Evolutionary conservation across 1,139 yeast species (phyloP), one percentile per base, ranked within the genome.

Genomic region (Nakaseomyces nivariensis): DNA sequence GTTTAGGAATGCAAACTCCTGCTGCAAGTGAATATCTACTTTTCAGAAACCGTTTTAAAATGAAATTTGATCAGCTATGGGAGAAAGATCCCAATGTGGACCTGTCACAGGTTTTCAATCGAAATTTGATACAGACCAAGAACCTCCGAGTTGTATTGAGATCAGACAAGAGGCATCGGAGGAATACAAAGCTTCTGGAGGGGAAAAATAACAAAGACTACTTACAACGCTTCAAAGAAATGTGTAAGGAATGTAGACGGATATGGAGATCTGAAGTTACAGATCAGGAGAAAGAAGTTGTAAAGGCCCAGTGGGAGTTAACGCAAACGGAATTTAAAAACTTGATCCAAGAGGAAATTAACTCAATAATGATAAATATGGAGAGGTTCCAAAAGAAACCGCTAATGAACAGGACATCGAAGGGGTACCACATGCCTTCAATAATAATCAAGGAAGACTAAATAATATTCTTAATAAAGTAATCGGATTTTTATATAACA

Each of bases 211-310:
- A 38, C 17, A 29, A 11, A 8, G 29, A 17, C 33, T 49, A 49
- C 26, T 52, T 51, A 7, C 49, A 45, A 37, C 50, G 56, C 27
- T 60, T 52, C 36, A 58, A 54, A 29, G 54, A 54, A 41, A 58
- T 58, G 61, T 60, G 63, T 49, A 54, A 54, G 37, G 57, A 59
- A 37, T 60, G 63, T 43, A 53, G 57, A 32, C 42, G 50, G 31
- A 53, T 49, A 8, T 60, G 63, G 63, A 54, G 52, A n/a, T 52
- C 55, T 22, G 36, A 53, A 31, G 55, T 60, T 6, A 51, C 54
- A 9, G 53, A 52, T 6, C 52, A 51, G 11, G 54, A 56, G 36
- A 57, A 54, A 40, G 43, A 43, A 11, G 49, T 52, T 5, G 48
- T 60, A 11, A 49, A 49, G 34, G 47, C 47, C 4, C 56, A 56